These are phyloP conservation scores for Linnemannia zychae DNA, from an alignment of 192 early-diverging fungal genomes.

Conservation along the genomic window DNA sequence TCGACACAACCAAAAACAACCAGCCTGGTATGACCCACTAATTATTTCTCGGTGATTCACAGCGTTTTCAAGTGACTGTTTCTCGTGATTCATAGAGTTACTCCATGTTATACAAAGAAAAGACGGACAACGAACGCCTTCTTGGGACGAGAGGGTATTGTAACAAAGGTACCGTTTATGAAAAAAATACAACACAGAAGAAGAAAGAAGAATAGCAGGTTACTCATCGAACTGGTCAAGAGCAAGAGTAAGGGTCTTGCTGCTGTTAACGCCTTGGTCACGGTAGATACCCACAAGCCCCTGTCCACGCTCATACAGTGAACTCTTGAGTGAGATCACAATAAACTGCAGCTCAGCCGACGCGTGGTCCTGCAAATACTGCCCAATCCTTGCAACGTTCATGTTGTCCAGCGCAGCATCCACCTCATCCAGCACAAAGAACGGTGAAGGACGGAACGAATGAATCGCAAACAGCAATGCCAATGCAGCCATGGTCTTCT, in stretches of 20 bases:
- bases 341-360: conserved; percentile 90
- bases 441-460: conserved; percentile 92
- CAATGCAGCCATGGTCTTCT: conserved; percentile 98
- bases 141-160: no score
- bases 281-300: conserved; percentile 97
- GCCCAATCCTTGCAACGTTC: conserved; percentile 93
- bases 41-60: not conserved
- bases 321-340: conserved; percentile 96
- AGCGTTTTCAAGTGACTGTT: not conserved
- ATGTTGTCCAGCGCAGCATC: conserved; percentile 98
- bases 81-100: not conserved
- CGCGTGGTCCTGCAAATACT: conserved; percentile 88
- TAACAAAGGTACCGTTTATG: not conserved
- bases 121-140: not conserved
- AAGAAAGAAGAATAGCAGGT: not conserved
- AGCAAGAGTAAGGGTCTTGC: conserved; percentile 82
- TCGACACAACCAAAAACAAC: not conserved
- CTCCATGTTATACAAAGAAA: not conserved
- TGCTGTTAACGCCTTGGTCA: conserved; percentile 88
- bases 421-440: conserved; percentile 99
- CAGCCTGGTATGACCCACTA: not conserved
- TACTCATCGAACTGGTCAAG: conserved; percentile 51
- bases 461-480: conserved; percentile 98
- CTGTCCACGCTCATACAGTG: conserved; percentile 93
- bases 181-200: not conserved